Evolutionary conservation across 768 basidiomycete species (phyloP).

Genomic region (Leccinum subtestaceum): DNA sequence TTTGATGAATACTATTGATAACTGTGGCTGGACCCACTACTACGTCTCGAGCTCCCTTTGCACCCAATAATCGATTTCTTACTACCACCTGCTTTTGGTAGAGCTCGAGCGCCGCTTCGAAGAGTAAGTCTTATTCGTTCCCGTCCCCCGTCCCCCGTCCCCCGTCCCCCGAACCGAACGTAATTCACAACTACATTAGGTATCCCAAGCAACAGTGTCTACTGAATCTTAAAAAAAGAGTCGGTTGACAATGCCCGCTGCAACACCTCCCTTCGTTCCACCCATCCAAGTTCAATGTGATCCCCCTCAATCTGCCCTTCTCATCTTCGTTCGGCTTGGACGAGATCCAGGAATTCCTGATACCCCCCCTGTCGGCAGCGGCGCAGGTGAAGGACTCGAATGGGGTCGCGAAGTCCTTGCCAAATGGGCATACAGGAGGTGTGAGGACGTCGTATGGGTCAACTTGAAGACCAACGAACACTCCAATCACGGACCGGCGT

Average conservation of each 20-base stretch:
- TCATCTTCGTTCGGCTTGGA: slow-evolving; percentile 86
- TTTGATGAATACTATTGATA: too few relatives aligned
- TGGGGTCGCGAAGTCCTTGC: slow-evolving; percentile 86
- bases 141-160: not conserved
- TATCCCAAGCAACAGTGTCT: slow-evolving; percentile 93
- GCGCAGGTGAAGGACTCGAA: slow-evolving; percentile 87
- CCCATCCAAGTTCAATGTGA: slow-evolving; percentile 81
- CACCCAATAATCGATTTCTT: too few relatives aligned
- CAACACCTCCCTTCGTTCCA: slow-evolving; percentile 54
- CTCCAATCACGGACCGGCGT: slow-evolving; percentile 75
- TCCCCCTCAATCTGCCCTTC: slow-evolving; percentile 89
- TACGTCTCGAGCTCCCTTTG: too few relatives aligned
- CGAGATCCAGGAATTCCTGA: slow-evolving; percentile 74
- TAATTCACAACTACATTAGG: slow-evolving; percentile 39
- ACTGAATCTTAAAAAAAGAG: slow-evolving; percentile 72
- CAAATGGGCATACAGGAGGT: slow-evolving; percentile 92
- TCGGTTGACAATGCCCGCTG: slow-evolving; percentile 61
- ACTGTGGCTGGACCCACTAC: too few relatives aligned
- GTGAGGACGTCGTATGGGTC: slow-evolving; percentile 98
- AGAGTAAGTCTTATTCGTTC: slow-evolving; percentile 60
- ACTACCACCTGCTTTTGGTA: too few relatives aligned
- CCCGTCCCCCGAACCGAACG: not conserved
- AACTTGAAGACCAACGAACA: slow-evolving; percentile 70
- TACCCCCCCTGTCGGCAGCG: slow-evolving; percentile 81
- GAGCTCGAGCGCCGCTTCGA: slow-evolving; percentile 86